Percentiles rank a stretch among this genome's conserved stretches.
Conservation (phyloP, 163 green algal genomes). For the Prototheca cutis region DNA sequence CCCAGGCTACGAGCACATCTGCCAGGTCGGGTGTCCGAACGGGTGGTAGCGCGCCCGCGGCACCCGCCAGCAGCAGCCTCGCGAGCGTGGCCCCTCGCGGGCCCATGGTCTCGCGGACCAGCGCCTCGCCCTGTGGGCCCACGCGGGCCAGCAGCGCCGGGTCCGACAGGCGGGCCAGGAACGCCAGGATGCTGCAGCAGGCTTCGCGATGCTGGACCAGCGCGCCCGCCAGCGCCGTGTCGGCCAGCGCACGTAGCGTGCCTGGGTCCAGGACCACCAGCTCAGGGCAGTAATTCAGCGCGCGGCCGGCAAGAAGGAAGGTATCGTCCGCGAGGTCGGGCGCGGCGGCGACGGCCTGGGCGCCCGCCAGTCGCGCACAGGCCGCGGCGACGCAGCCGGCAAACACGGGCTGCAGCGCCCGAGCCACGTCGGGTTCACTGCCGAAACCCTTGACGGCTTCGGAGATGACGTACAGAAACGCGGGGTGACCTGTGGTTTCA, state of each 20-base stretch:
- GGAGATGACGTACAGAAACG: constrained; percentile 75
- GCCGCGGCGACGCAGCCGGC: constrained; percentile 33
- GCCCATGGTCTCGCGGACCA: constrained; percentile 10
- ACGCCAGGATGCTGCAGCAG: constrained; percentile 44
- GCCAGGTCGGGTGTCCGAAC: constrained; percentile 38
- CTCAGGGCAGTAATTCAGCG: constrained; percentile 50
- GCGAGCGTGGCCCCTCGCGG: constrained; percentile 32
- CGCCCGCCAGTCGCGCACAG: constrained; percentile 26
- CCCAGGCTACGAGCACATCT: constrained; percentile 29
- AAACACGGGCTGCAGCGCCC: constrained; percentile 41
- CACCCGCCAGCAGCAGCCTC: constrained; percentile 48
- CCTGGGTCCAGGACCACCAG: constrained; percentile 38
- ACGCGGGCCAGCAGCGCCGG: constrained; percentile 6
- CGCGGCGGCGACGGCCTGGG: constrained; percentile 18
- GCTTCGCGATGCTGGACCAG: constrained; percentile 63
- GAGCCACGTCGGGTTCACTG: constrained; percentile 29
- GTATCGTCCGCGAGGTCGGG: constrained; percentile 75
- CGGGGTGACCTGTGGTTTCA: constrained; percentile 45
- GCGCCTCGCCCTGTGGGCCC: constrained; percentile 6
- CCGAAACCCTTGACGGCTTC: constrained; percentile 85
- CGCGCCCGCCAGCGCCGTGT: constrained; percentile 27
- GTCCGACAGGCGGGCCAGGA: constrained; percentile 41
- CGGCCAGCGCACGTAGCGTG: constrained; percentile 35
- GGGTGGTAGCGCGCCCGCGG: constrained; percentile 37
- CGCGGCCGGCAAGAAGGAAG: constrained; percentile 60